These are phyloP conservation scores for Termitomyces sp. DNA, from an alignment of 768 basidiomycete species.

Conservation along the genomic window DNA sequence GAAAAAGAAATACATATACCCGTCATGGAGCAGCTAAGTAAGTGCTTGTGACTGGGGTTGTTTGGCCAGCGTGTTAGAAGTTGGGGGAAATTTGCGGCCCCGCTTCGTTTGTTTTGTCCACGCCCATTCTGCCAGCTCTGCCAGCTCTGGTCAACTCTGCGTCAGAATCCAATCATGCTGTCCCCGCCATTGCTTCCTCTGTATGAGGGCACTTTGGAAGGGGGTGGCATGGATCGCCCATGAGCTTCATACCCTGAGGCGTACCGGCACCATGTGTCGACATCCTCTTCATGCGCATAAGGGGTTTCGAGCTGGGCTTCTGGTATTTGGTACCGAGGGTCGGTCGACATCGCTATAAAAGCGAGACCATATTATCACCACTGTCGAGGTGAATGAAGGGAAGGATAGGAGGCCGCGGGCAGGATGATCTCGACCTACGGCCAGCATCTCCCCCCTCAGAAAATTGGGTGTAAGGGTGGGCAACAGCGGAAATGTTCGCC, in stretches of 20 bases:
- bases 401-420: neutral
- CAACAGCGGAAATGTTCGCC: neutral
- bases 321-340: neutral
- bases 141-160: neutral
- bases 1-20: neutral
- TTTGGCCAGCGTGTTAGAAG: neutral
- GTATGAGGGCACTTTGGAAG: neutral
- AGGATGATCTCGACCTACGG: neutral
- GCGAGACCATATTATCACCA: neutral
- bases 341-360: neutral
- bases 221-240: neutral
- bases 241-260: neutral
- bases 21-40: neutral
- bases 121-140: neutral
- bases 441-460: neutral
- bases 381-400: neutral
- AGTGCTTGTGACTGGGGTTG: neutral
- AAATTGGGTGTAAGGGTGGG: neutral
- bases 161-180: neutral
- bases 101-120: slow-evolving; percentile 3
- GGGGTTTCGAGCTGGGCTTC: neutral
- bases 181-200: too few species aligned
- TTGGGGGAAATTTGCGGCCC: neutral
- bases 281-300: neutral
- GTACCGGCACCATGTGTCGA: neutral